Evolutionary conservation across 257 asterid species (phyloP).

Genomic region (Nicotiana attenuata): DNA sequence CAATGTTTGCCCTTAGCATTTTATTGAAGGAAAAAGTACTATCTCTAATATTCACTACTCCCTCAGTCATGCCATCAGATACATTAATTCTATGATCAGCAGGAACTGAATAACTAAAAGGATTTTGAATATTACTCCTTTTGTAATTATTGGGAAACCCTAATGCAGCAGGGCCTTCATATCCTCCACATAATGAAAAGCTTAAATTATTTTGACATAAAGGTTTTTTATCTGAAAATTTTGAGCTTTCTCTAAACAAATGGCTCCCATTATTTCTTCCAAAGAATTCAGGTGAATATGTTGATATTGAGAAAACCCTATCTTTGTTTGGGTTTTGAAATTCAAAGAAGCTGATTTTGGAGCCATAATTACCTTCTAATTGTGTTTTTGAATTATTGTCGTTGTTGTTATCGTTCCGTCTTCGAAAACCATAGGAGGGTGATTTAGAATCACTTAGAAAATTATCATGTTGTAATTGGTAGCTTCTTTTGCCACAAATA

Average conservation of each 20-base stretch:
- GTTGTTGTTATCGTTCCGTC: neutral
- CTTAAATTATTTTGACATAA: slow-evolving; percentile 13
- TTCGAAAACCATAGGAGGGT: slow-evolving; percentile 32
- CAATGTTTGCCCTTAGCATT: slow-evolving; percentile 19
- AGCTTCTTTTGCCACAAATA: slow-evolving; percentile 38
- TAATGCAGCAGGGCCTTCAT: neutral
- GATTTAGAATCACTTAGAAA: slow-evolving; percentile 26
- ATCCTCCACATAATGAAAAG: slow-evolving; percentile 24
- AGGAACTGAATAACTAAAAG: slow-evolving; percentile 18
- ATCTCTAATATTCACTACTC: slow-evolving; percentile 13
- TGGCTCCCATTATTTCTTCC: slow-evolving; percentile 22
- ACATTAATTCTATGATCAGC: slow-evolving; percentile 13
- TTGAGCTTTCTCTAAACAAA: slow-evolving; percentile 3
- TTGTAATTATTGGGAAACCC: slow-evolving; percentile 8
- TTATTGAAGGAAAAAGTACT: slow-evolving; percentile 4
- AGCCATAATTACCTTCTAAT: slow-evolving; percentile 31
- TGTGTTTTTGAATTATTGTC: slow-evolving; percentile 15
- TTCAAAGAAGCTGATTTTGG: slow-evolving; percentile 44
- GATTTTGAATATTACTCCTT: slow-evolving; percentile 15
- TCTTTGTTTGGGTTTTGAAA: slow-evolving; percentile 36
- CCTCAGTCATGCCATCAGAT: neutral
- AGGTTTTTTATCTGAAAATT: neutral
- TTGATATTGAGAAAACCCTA: slow-evolving; percentile 40
- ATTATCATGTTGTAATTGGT: slow-evolving; percentile 11
- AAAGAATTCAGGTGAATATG: slow-evolving; percentile 20